phyloP scores from a whole-genome alignment of 805 yeast species.

The Cyberlindnera bimundalis region DNA sequence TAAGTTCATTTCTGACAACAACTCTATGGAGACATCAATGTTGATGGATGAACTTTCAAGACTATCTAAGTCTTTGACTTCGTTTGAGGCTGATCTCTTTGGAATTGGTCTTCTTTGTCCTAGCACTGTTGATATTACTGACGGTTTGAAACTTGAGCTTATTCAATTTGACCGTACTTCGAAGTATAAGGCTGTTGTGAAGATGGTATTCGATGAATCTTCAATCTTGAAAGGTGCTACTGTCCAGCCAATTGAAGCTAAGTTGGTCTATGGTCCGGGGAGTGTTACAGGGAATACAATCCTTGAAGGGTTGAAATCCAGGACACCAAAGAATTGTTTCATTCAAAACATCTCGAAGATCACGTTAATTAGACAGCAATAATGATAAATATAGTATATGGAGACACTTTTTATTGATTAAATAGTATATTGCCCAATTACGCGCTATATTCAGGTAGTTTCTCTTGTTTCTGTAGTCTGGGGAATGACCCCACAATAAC shows the following conservation, averaged over 20 bases:
- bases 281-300: constrained; percentile 7
- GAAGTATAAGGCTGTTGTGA: constrained; percentile 19
- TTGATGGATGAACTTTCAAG: constrained; percentile 9
- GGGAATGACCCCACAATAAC: constrained; percentile 8
- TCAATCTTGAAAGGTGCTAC: constrained; percentile 8
- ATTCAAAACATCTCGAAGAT: constrained; percentile 5
- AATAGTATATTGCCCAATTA: no score
- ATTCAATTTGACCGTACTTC: constrained; percentile 17
- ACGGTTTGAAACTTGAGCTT: constrained; percentile 14
- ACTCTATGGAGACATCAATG: not conserved
- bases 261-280: constrained; percentile 18
- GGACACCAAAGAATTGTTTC: constrained; percentile 1
- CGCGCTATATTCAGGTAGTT: constrained; percentile 2
- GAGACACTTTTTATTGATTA: not conserved
- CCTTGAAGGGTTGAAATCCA: constrained; percentile 15
- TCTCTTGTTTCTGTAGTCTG: not conserved
- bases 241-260: constrained; percentile 4
- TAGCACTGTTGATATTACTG: constrained; percentile 3
- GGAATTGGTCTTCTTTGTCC: constrained; percentile 20
- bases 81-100: constrained; percentile 18
- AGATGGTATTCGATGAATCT: constrained; percentile 12
- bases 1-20: constrained; percentile 5
- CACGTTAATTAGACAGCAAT: not conserved
- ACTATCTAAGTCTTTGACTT: constrained; percentile 4
- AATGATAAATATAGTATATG: not conserved